phyloP scores from a whole-genome alignment of 2,329 filamentous ascomycete species.

The Helotiales sp. region DNA sequence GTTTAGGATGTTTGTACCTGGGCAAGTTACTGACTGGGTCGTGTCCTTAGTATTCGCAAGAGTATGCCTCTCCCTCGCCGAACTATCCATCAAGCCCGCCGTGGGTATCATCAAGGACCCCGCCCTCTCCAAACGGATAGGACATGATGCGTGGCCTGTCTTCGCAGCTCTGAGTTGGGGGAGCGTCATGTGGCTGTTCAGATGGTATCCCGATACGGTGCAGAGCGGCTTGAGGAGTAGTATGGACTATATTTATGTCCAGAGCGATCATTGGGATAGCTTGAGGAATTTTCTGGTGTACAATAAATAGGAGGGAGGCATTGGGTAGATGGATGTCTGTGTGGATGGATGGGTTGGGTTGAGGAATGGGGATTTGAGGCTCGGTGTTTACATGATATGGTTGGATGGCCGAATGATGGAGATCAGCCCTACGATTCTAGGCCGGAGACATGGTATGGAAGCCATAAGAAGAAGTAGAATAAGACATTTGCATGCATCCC shows the following conservation, averaged over 20 bases:
- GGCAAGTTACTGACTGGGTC: not conserved
- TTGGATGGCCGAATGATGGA: not conserved
- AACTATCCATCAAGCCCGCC: slow-evolving; percentile 74
- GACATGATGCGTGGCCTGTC: slow-evolving; percentile 82
- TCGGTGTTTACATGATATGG: not conserved
- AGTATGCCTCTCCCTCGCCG: slow-evolving; percentile 82
- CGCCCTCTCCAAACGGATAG: slow-evolving; percentile 55
- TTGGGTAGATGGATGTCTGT: not conserved
- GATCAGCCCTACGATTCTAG: not conserved
- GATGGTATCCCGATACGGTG: slow-evolving; percentile 87
- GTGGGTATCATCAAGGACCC: slow-evolving; percentile 54
- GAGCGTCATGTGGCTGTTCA: slow-evolving; percentile 92
- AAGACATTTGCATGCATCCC: not conserved
- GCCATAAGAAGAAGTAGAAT: not conserved
- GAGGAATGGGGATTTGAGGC: not conserved
- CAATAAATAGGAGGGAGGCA: slow-evolving; percentile 60
- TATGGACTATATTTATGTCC: slow-evolving; percentile 96
- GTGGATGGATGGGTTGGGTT: not conserved
- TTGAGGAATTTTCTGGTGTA: slow-evolving; percentile 84
- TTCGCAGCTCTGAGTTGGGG: slow-evolving; percentile 94
- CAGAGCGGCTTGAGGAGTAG: slow-evolving; percentile 90
- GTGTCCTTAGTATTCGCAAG: slow-evolving; percentile 74
- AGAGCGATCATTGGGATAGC: slow-evolving; percentile 89
- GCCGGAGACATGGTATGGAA: not conserved
- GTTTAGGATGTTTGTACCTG: not conserved